These are phyloP conservation scores for Apiospora marii DNA, from an alignment of 2,329 filamentous ascomycete species.

Conservation along the genomic window DNA sequence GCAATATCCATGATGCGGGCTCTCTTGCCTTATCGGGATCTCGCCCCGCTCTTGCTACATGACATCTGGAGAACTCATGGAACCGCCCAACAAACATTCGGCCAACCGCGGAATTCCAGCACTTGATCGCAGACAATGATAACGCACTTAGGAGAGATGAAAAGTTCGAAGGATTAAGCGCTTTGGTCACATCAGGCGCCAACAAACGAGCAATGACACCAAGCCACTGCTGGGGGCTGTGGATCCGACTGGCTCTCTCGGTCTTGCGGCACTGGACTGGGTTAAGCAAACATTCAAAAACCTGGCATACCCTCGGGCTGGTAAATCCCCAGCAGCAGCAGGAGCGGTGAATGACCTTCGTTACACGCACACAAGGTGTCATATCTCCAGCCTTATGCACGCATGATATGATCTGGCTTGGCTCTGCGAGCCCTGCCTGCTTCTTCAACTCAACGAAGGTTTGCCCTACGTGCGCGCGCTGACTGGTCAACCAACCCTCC, in stretches of 20 bases:
- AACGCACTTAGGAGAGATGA: not conserved
- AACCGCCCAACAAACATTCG: not conserved
- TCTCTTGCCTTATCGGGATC: not conserved
- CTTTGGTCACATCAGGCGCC: not conserved
- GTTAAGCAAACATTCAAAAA: not conserved
- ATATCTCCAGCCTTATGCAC: constrained; percentile 16
- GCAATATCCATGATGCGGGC: not conserved
- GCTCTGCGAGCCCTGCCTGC: not conserved
- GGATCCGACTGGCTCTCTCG: not conserved
- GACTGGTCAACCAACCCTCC: not conserved
- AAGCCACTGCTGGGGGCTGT: not conserved
- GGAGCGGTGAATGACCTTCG: not conserved
- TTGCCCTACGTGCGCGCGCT: not conserved
- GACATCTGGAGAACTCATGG: not conserved
- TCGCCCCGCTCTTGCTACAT: constrained; percentile 5
- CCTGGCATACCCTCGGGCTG: not conserved
- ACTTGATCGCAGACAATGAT: not conserved
- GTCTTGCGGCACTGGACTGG: not conserved
- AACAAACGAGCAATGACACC: not conserved
- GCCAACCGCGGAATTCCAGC: not conserved
- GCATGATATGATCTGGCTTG: not conserved
- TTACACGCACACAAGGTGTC: not conserved
- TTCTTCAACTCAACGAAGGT: not conserved
- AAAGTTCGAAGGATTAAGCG: not conserved
- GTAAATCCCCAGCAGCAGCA: not conserved